Base-by-base conservation (phyloP, 2,329 filamentous ascomycete species). In the Aurifilum marmelostoma region DNA sequence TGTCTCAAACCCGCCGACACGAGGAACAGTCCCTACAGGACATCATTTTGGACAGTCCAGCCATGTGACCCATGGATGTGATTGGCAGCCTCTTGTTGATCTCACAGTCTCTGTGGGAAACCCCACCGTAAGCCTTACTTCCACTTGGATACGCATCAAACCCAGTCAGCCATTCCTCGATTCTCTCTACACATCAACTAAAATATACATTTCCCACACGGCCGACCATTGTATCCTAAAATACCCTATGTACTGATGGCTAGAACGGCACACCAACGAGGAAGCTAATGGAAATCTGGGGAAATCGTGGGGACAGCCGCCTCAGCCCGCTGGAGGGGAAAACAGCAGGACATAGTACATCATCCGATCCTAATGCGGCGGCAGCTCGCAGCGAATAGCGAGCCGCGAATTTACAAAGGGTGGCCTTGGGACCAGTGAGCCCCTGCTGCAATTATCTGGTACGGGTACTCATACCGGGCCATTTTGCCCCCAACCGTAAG, bases 261-360 rank as follows among this genome's bases (percentile, higher is more conserved):
- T 18, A 58, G 27, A 27, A n/a, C 1, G 32, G 18, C 56, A 34
- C 29, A 34, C 29, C 29, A 37, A 59, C 56, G 29, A 47, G 32
- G 56, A 59, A n/a, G 8, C 32, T 34, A 59, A 21, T 18, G 11
- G 21, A 21, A 59, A 59, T 37, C 56, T 37, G 56, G 56, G 56
- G 56, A 34, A 59, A 56, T 59, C 56, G 56, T 37, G 56, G 56
- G 56, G 56, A 14, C 56, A 59, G 9, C 56, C 56, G 56, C 56
- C 56, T n/a, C 27, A 56, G 52, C 24, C 52, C 24, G 5, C 24
- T 16, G 52, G 24, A 29, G 16, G 4, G 32, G 21, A 16, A 29
- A 6, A 9, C 2, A 12, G 29, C 3, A 29, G 14, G 27, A n/a
- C n/a, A n/a, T n/a, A 37, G 56, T 34, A 37, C 56, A 59, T 37